phyloP scores from a whole-genome alignment of 1,139 yeast species.

The Lodderomyces jiufengensis region DNA sequence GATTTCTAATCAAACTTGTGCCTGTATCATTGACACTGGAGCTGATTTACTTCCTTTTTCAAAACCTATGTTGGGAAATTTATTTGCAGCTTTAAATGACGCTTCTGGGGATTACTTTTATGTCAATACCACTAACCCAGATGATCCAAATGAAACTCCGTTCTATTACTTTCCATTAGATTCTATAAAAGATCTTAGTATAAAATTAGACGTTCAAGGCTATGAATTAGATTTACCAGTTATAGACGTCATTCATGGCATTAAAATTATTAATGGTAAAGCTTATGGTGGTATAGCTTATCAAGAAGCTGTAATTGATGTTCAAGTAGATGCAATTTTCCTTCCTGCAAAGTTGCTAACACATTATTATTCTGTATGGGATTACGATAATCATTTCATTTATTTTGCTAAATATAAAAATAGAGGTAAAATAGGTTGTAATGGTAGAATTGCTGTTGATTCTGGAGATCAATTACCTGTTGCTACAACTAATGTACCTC shows the following conservation, averaged over 20 bases:
- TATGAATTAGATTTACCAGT: slow-evolving; percentile 16
- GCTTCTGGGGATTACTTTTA: slow-evolving; percentile 5
- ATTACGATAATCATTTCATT: slow-evolving; percentile 17
- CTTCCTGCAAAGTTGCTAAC: slow-evolving; percentile 20
- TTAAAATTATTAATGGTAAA: slow-evolving; percentile 10
- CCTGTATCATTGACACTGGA: slow-evolving; percentile 22
- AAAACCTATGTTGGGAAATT: slow-evolving; percentile 17
- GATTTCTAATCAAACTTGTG: slow-evolving; percentile 15
- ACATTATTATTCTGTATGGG: slow-evolving; percentile 20
- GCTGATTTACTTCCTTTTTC: slow-evolving; percentile 20
- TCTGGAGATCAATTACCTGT: slow-evolving; percentile 15
- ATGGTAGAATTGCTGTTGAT: slow-evolving; percentile 5
- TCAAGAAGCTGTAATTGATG: slow-evolving; percentile 15
- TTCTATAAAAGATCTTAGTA: too few species aligned
- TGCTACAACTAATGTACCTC: slow-evolving; percentile 16
- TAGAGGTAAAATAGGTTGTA: background rate
- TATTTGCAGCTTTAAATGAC: slow-evolving; percentile 15
- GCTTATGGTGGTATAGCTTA: slow-evolving; percentile 14
- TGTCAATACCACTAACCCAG: too few species aligned
- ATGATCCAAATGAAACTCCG: too few species aligned
- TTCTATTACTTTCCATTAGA: too few species aligned
- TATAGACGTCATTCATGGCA: slow-evolving; percentile 17
- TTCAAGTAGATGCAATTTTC: slow-evolving; percentile 16
- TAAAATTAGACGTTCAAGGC: slow-evolving; percentile 20
- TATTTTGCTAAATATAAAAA: slow-evolving; percentile 16